phyloP scores from a whole-genome alignment of 148 eudicot genomes.

The Heliamphora exappendiculata region DNA sequence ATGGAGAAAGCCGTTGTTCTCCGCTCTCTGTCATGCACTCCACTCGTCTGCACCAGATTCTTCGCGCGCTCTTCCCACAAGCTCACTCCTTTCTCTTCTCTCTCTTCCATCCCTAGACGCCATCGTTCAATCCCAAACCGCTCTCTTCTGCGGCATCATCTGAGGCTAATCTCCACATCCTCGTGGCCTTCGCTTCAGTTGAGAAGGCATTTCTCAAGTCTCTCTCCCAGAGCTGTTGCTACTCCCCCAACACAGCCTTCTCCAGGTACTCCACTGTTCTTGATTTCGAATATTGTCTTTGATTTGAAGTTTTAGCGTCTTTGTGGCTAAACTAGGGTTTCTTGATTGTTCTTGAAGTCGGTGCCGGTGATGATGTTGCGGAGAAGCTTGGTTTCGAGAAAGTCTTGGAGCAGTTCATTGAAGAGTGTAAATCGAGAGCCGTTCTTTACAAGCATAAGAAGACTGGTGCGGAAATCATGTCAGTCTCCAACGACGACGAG shows the following conservation, averaged over 20 bases:
- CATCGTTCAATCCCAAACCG: conserved; percentile 28
- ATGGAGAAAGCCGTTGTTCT: conserved; percentile 67
- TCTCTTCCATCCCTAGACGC: conserved; percentile 24
- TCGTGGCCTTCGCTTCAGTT: conserved; percentile 21
- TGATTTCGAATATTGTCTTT: background rate
- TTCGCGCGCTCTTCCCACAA: conserved; percentile 25
- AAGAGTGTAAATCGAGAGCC: conserved; percentile 88
- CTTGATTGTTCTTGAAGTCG: conserved; percentile 28
- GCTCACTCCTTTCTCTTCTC: conserved; percentile 18
- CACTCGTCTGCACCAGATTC: conserved; percentile 29
- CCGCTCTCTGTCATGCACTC: conserved; percentile 41
- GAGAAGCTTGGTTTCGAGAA: conserved; percentile 86
- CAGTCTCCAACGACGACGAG: conserved; percentile 90
- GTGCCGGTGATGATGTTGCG: conserved; percentile 47
- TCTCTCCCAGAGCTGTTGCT: conserved; percentile 52
- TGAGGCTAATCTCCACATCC: conserved; percentile 23
- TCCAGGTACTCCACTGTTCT: conserved; percentile 22
- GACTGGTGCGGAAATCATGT: conserved; percentile 86
- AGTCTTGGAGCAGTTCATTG: conserved; percentile 74
- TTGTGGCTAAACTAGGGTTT: background rate
- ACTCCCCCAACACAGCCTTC: conserved; percentile 41
- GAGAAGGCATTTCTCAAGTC: conserved; percentile 28
- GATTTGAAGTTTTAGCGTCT: background rate
- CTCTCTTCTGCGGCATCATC: conserved; percentile 26
- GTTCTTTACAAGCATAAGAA: conserved; percentile 78